Conservation (phyloP, 2,329 filamentous ascomycete species). For the Sphaerulina populicola region DNA sequence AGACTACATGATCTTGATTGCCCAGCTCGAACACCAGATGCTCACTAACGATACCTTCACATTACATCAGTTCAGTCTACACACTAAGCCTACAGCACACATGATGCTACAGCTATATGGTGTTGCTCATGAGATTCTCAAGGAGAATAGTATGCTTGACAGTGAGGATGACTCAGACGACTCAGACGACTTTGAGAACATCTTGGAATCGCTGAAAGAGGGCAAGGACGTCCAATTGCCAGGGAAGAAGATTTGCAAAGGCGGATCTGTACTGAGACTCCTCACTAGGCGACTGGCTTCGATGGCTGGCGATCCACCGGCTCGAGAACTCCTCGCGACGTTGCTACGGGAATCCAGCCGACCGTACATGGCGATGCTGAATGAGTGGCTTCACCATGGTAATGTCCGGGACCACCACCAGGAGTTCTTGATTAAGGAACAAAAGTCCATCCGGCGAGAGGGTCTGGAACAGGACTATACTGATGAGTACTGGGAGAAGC, state of each 20-base stretch:
- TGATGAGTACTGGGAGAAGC: slow-evolving; percentile 97
- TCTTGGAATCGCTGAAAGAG: slow-evolving; percentile 79
- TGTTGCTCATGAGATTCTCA: slow-evolving; percentile 77
- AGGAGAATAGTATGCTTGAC: slow-evolving; percentile 78
- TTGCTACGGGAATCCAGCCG: slow-evolving; percentile 79
- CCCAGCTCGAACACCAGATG: slow-evolving; percentile 87
- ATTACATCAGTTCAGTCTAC: slow-evolving; percentile 83
- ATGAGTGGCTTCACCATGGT: slow-evolving; percentile 95
- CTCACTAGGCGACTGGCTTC: slow-evolving; percentile 76
- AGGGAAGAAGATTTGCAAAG: slow-evolving; percentile 88
- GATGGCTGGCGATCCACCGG: slow-evolving; percentile 89
- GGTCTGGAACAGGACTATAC: slow-evolving; percentile 92
- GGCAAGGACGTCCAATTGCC: slow-evolving; percentile 77
- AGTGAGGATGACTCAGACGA: slow-evolving; percentile 59
- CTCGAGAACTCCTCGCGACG: slow-evolving; percentile 69
- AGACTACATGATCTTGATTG: slow-evolving; percentile 86
- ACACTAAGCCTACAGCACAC: slow-evolving; percentile 81
- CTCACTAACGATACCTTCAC: slow-evolving; percentile 84
- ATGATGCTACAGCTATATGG: slow-evolving; percentile 87
- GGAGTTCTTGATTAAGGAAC: slow-evolving; percentile 91
- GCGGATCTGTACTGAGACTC: slow-evolving; percentile 85
- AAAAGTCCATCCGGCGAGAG: slow-evolving; percentile 88
- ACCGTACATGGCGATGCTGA: slow-evolving; percentile 96
- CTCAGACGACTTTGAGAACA: slow-evolving; percentile 79
- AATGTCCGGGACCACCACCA: slow-evolving; percentile 88